These are phyloP conservation scores for Neoconidiobolus thromboides DNA, from an alignment of 371 early-diverging fungal species.

Conservation along the genomic window DNA sequence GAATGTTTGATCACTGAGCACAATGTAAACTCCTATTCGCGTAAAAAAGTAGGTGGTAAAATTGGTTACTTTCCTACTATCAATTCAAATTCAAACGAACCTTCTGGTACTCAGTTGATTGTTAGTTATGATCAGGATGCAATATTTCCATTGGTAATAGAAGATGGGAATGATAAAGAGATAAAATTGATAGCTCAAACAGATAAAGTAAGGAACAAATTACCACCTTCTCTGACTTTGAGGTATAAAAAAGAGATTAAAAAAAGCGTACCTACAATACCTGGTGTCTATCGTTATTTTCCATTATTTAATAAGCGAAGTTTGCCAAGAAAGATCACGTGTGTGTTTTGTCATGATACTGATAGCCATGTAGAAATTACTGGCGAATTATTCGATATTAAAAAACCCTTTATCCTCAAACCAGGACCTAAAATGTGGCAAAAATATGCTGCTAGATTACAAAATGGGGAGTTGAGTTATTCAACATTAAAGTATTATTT, in stretches of 20 bases:
- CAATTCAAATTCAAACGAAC: slow-evolving; percentile 9
- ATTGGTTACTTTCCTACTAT: slow-evolving; percentile 30
- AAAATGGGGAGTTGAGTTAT: neutral
- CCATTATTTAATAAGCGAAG: neutral
- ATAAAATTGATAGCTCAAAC: neutral
- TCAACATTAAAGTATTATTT: slow-evolving; percentile 23
- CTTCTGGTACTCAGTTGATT: slow-evolving; percentile 5
- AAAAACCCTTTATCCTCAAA: neutral
- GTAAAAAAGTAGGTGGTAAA: slow-evolving; percentile 34
- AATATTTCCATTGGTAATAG: neutral
- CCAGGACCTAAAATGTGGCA: neutral
- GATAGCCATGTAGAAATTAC: neutral
- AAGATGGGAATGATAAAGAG: neutral
- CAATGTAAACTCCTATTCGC: slow-evolving; percentile 22
- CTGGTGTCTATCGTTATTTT: neutral
- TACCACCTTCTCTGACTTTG: neutral
- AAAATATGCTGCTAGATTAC: neutral
- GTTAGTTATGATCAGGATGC: slow-evolving; percentile 8
- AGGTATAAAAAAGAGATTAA: neutral
- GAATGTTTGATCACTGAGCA: slow-evolving; percentile 34
- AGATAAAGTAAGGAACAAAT: neutral
- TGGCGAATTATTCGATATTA: neutral
- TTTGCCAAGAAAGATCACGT: neutral
- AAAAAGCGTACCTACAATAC: neutral
- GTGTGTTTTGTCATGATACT: slow-evolving; percentile 2